Percentiles rank a stretch among this genome's conserved stretches.
Conservation (phyloP, 2,329 filamentous ascomycete species). For the Sclerotinia minor region DNA sequence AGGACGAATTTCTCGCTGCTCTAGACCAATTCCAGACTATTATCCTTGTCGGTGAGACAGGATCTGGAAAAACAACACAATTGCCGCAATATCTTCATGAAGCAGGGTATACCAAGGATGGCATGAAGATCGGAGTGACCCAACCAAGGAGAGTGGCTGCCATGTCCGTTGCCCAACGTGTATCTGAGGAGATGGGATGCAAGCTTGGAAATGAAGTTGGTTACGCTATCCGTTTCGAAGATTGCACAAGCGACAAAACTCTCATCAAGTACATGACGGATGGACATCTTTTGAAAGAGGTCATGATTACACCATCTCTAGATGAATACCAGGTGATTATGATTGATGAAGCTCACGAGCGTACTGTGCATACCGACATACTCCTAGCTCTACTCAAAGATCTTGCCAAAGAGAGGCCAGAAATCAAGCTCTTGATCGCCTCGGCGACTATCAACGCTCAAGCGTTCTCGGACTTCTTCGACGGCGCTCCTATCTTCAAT, state of each 20-base stretch:
- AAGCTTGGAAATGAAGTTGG: slow-evolving; percentile 91
- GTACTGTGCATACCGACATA: slow-evolving; percentile 89
- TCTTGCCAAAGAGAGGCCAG: slow-evolving; percentile 75
- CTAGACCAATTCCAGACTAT: slow-evolving; percentile 83
- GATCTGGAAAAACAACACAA: slow-evolving; percentile 94
- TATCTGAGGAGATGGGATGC: slow-evolving; percentile 89
- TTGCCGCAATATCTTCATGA: slow-evolving; percentile 92
- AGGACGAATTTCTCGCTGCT: slow-evolving; percentile 82
- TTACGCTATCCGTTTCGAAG: slow-evolving; percentile 93
- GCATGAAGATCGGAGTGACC: slow-evolving; percentile 86
- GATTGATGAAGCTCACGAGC: slow-evolving; percentile 97
- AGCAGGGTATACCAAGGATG: slow-evolving; percentile 81
- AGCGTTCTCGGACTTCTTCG: slow-evolving; percentile 89
- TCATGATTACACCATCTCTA: slow-evolving; percentile 84
- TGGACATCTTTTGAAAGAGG: slow-evolving; percentile 87
- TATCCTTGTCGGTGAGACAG: slow-evolving; percentile 92
- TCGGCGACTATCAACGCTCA: slow-evolving; percentile 93
- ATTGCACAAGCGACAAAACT: slow-evolving; percentile 87
- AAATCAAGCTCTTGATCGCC: slow-evolving; percentile 87
- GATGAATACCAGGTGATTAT: slow-evolving; percentile 83
- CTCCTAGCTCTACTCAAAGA: slow-evolving; percentile 86
- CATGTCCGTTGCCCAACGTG: slow-evolving; percentile 95
- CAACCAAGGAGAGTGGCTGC: slow-evolving; percentile 94
- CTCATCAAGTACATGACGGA: slow-evolving; percentile 96
- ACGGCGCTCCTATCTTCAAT: slow-evolving; percentile 90